Conservation (phyloP, 106 monocot genomes). For the Xerophyta viscosa region DNA sequence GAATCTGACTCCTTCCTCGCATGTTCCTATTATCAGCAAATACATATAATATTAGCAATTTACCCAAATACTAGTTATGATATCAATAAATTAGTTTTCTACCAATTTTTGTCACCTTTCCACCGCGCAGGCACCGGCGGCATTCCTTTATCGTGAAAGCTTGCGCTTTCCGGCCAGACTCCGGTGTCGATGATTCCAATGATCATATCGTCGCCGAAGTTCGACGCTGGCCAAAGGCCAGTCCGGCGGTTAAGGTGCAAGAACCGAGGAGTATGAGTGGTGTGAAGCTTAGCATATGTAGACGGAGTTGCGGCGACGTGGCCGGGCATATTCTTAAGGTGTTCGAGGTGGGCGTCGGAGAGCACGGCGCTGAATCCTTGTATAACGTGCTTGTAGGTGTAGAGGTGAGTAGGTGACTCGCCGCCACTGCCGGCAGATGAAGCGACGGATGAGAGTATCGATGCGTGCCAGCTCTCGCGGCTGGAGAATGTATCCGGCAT, state of each 20-base stretch:
- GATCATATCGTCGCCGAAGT: slow-evolving; percentile 32
- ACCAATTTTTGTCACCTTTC: too few species aligned
- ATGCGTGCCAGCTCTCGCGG: background rate
- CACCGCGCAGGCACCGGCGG: slow-evolving; percentile 23
- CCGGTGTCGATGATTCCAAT: slow-evolving; percentile 54
- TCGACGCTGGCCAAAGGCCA: slow-evolving; percentile 26
- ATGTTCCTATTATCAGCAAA: too few species aligned
- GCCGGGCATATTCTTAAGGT: slow-evolving; percentile 10
- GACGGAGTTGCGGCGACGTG: slow-evolving; percentile 15
- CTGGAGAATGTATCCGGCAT: background rate
- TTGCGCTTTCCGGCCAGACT: slow-evolving; percentile 54
- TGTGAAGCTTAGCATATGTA: slow-evolving; percentile 12
- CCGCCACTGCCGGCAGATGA: too few species aligned
- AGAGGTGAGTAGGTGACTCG: background rate
- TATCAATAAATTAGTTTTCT: too few species aligned
- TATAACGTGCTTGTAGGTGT: slow-evolving; percentile 9
- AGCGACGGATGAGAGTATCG: background rate
- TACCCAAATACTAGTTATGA: too few species aligned
- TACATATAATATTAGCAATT: too few species aligned
- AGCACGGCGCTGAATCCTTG: slow-evolving; percentile 25
- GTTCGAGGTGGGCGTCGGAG: slow-evolving; percentile 11
- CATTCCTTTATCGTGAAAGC: slow-evolving; percentile 25
- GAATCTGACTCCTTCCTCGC: slow-evolving; percentile 22
- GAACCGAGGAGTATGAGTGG: slow-evolving; percentile 33
- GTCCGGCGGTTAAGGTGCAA: slow-evolving; percentile 13